Base-by-base conservation (phyloP, 2,329 filamentous ascomycete species). In the Venturia aucupariae region DNA sequence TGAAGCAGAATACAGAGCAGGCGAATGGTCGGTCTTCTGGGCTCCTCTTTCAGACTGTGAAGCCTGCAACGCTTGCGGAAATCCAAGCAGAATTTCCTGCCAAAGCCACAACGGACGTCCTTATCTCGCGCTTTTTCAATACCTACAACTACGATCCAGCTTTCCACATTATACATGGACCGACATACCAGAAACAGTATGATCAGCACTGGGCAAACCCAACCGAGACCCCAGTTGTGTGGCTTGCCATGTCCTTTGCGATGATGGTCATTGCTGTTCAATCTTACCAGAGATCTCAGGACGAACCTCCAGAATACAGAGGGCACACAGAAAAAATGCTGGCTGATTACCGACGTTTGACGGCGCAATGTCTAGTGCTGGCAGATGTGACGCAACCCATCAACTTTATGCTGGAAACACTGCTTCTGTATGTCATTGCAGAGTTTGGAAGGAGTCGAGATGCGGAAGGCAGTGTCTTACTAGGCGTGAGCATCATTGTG, bases 61-160 rank as follows among this genome's bases (percentile, higher is more conserved):
- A 87, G 60, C 83, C 87, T 11, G 86, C 88, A 15, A 86, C 86
- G 48, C 89, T 90, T 70, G 78, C 83, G 22, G 93, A 97, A 71
- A 81, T 97, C 13, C 84, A 95, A 67, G 84, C 87, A 35, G 86
- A 88, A 61, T 82, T 97, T 51, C 94, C 94, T 1, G 82, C 88
- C 0, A 93, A 92, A 72, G 86, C 89, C 44, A 89, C 86, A 30
- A 88, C 94, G n/a, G 86, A 96, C 70, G 87, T 90, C 30, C 81
- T 97, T 22, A 89, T 96, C 67, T 87, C 88, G 67, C 86, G 93
- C 66, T 99, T 95, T 73, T 97, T 97, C 79, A 93, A 93, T 73
- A 93, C 89, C 35, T 86, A 85, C 73, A 93, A 89, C 38, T 86
- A 85, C 68, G 85, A 87, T 69, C 85, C 84, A 17, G 81, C 82